Percentiles rank a stretch among this genome's conserved stretches.
phyloP scores from a whole-genome alignment of 306 rosid genomes.

The Pyrus communis region DNA sequence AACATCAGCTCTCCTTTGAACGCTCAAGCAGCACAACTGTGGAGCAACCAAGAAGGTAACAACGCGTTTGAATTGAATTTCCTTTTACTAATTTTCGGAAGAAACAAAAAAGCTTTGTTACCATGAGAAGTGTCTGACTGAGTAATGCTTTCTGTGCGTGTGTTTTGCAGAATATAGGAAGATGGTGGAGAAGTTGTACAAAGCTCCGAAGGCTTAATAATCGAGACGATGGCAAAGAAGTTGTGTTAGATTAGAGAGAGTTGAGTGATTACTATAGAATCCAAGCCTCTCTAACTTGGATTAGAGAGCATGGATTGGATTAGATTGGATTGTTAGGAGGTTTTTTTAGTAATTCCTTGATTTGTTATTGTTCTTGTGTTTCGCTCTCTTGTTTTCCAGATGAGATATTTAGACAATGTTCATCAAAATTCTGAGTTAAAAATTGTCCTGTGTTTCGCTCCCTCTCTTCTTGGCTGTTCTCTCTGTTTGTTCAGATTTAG shows the following conservation, averaged over 20 bases:
- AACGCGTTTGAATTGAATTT: neutral
- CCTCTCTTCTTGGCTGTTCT: too few relatives aligned
- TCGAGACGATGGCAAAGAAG: neutral
- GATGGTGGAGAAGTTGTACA: conserved; percentile 90
- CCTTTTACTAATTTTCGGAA: neutral
- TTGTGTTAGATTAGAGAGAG: neutral
- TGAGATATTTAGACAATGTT: neutral
- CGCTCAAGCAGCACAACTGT: conserved; percentile 86
- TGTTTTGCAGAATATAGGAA: conserved; percentile 65
- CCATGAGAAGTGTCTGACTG: conserved; percentile 1
- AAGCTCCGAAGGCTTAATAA: conserved; percentile 39
- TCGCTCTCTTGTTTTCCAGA: neutral
- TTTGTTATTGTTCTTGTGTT: neutral
- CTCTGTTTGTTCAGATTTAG: too few relatives aligned
- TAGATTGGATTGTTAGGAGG: too few relatives aligned
- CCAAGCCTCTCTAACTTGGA: neutral
- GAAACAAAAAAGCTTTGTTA: neutral
- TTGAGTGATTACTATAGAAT: neutral
- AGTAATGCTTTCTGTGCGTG: neutral
- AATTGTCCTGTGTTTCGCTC: neutral
- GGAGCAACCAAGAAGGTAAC: conserved; percentile 91
- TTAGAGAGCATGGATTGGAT: neutral
- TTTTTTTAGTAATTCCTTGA: too few relatives aligned
- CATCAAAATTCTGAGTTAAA: neutral
- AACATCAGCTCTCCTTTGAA: conserved; percentile 88